These are phyloP conservation scores for Linum lewisii DNA, from an alignment of 345 rosid genomes.

Conservation along the genomic window DNA sequence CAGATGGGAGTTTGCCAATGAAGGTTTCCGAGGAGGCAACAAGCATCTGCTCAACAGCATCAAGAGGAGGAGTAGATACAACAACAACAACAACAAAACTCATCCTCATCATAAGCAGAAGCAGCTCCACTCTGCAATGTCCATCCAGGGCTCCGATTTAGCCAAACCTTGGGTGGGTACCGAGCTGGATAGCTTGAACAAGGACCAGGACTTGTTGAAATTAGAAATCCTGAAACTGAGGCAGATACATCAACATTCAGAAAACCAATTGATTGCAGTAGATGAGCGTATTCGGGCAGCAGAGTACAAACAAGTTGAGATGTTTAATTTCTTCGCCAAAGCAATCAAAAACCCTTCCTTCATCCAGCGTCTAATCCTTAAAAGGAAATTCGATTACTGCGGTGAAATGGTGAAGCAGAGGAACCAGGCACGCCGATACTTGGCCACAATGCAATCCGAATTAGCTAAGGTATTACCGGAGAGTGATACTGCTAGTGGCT, in stretches of 20 bases:
- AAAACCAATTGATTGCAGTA: conserved; percentile 20
- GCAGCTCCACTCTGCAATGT: background rate
- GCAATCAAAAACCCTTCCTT: conserved; percentile 31
- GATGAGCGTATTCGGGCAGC: conserved; percentile 31
- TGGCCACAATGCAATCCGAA: conserved; percentile 27
- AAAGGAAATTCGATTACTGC: conserved; percentile 29
- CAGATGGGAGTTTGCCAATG: conserved; percentile 61
- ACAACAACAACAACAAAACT: conserved; percentile 16
- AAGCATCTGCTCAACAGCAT: conserved; percentile 51
- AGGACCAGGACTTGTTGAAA: conserved; percentile 30
- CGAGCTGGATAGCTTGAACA: conserved; percentile 32
- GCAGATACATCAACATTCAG: conserved; percentile 34
- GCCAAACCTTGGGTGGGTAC: conserved; percentile 14
- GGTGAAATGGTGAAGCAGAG: conserved; percentile 23
- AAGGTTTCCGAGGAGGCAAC: conserved; percentile 47
- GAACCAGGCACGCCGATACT: conserved; percentile 23
- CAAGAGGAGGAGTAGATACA: conserved; percentile 41
- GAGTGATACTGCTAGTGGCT: conserved; percentile 8
- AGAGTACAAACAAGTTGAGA: conserved; percentile 40
- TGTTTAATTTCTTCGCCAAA: conserved; percentile 40
- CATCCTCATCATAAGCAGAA: too few species aligned
- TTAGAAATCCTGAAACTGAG: conserved; percentile 35
- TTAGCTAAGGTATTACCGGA: conserved; percentile 19
- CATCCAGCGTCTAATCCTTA: conserved; percentile 30
- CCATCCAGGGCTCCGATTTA: conserved; percentile 1